phyloP scores from a whole-genome alignment of 352 stramenopile genomes.

The Pythium rishiriense region DNA sequence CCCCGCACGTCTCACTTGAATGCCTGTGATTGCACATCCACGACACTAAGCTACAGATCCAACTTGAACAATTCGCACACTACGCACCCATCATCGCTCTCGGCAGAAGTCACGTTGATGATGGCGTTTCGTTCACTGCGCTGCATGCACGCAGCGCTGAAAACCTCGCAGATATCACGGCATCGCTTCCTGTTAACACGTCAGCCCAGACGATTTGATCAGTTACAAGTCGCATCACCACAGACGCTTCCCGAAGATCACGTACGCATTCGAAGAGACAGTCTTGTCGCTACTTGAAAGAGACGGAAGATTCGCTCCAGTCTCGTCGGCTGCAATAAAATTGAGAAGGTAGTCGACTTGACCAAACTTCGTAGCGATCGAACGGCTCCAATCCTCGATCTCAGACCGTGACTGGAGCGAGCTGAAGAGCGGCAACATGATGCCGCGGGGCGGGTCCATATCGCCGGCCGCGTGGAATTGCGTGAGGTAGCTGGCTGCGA shows the following conservation, averaged over 20 bases:
- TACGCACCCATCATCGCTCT: constrained; percentile 24
- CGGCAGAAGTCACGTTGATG: constrained; percentile 33
- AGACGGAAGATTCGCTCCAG: not conserved
- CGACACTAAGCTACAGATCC: not conserved
- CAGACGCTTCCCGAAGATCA: not conserved
- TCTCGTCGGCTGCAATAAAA: constrained; percentile 35
- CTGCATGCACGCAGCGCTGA: constrained; percentile 32
- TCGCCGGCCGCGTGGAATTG: constrained; percentile 44
- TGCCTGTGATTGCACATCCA: not conserved
- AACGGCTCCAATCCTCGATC: constrained; percentile 59
- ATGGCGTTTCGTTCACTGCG: constrained; percentile 21
- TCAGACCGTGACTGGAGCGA: constrained; percentile 47
- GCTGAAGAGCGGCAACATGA: constrained; percentile 57
- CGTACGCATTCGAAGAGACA: constrained; percentile 14
- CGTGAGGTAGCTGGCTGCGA: constrained; percentile 53
- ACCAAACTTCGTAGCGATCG: constrained; percentile 56
- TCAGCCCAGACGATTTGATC: not conserved
- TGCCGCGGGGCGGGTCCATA: constrained; percentile 42
- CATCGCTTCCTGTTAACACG: constrained; percentile 32
- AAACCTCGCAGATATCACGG: constrained; percentile 32
- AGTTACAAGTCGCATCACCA: not conserved
- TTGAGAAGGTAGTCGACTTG: constrained; percentile 74
- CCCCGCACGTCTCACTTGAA: constrained; percentile 2
- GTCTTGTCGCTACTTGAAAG: not conserved
- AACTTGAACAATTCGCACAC: no score